These are phyloP conservation scores for Zygosaccharomyces sapae DNA, from an alignment of 1,139 yeast genomes.

Conservation along the genomic window DNA sequence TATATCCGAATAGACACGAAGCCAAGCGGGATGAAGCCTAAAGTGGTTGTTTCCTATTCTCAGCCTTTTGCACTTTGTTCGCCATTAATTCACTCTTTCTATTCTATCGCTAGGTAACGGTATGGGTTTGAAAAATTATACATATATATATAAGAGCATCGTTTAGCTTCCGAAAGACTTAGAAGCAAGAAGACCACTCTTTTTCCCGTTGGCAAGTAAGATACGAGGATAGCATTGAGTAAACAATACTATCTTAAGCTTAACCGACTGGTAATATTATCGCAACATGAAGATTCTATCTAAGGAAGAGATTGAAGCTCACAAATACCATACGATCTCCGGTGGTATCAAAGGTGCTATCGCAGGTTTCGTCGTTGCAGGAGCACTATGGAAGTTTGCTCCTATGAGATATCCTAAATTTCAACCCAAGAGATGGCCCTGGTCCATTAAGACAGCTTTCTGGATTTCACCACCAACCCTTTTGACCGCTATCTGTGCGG, in stretches of 20 bases:
- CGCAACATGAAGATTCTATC: constrained; percentile 59
- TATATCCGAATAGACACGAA: too few relatives aligned
- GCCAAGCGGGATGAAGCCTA: too few relatives aligned
- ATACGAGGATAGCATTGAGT: too few relatives aligned
- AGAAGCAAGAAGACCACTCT: not conserved
- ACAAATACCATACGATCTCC: constrained; percentile 48
- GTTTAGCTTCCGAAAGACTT: not conserved
- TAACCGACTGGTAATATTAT: not conserved
- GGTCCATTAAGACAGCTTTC: constrained; percentile 55
- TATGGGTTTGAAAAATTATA: constrained; percentile 10
- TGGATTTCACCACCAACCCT: constrained; percentile 59
- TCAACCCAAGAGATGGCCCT: constrained; percentile 40
- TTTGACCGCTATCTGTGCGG: constrained; percentile 53
- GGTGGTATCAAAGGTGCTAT: constrained; percentile 65
- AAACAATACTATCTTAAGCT: too few relatives aligned
- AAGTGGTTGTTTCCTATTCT: too few relatives aligned
- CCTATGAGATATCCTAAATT: constrained; percentile 44
- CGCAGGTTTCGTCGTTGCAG: constrained; percentile 52
- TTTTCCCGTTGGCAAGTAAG: not conserved
- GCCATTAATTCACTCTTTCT: too few relatives aligned
- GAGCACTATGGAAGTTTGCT: constrained; percentile 45
- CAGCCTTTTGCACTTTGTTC: too few relatives aligned
- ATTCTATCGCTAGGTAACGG: not conserved
- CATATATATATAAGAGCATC: constrained; percentile 4
- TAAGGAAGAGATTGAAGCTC: constrained; percentile 62